Evolutionary conservation across 2,329 filamentous ascomycete genomes (phyloP), one percentile per base, ranked within the genome.

Genomic region (Clonostachys rhizophaga): DNA sequence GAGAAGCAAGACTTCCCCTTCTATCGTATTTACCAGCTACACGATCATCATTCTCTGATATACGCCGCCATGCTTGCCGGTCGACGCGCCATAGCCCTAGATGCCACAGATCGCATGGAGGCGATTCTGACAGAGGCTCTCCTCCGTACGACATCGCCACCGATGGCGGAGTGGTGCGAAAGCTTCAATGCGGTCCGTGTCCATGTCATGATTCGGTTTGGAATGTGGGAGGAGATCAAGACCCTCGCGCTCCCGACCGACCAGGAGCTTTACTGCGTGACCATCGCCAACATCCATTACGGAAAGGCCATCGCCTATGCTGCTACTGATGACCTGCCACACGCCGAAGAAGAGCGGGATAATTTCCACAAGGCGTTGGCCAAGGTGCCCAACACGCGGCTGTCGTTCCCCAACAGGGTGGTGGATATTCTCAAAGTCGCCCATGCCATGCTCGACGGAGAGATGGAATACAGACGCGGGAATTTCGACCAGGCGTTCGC

Each of bases 41-140:
- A 91, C 59, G 72, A 90, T 54, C 83, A 82, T 55, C 86, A 90
- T 58, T 89, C 87, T 49, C 74, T 80, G 8, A 78, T 89, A 43
- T 90, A 90, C 58, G 84, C 83, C 2, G 85, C 86, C 42, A 88
- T 91, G 85, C 86, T 90, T 53, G 81, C 84, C 0, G 87, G 83
- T 0, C 78, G 84, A 56, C 84, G 71, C 1, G 58, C 67, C 16
- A 70, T 82, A 9, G 81, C 85, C 0, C 61, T 89, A 3, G 72
- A 83, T 2, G 81, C 83, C 0, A 76, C 78, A 0, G 53, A 60
- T 0, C 68, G 71, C 40, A 73, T 90, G 51, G 84, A 88, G 56
- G 62, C 60, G 0, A 77, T 79, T 0, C 64, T 90, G 3, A 78
- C 86, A 0, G 79, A 84, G 45, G 72, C 76, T 1, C 58, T 88